Evolutionary conservation across 2,329 filamentous ascomycete species (phyloP).

Genomic region (Juglanconis juglandina): DNA sequence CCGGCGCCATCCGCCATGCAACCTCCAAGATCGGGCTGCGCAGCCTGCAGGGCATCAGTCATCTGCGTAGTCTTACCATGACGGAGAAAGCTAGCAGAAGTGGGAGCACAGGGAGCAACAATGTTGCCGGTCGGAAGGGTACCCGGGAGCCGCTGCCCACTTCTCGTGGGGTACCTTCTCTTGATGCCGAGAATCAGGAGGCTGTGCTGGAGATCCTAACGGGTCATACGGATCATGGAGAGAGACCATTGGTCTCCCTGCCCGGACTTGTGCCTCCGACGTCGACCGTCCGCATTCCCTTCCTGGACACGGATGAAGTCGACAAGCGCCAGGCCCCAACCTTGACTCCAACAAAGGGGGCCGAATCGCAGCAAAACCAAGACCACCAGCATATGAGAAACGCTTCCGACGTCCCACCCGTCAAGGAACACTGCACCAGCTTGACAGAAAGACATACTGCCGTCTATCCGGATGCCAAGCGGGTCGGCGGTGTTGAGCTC

Average conservation of each 20-base stretch:
- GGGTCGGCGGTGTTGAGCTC: background rate
- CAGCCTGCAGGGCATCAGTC: conserved; percentile 2
- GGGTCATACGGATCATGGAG: too few relatives aligned
- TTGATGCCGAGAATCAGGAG: background rate
- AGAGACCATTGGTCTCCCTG: background rate
- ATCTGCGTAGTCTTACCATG: background rate
- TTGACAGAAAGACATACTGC: background rate
- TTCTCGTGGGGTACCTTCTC: background rate
- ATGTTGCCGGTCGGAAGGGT: background rate
- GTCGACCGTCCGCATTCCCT: background rate
- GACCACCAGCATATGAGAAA: background rate
- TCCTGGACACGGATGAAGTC: background rate
- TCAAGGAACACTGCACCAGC: background rate
- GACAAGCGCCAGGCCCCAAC: background rate
- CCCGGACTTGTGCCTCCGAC: background rate
- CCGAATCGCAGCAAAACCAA: background rate
- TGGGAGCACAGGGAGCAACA: background rate
- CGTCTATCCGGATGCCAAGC: background rate
- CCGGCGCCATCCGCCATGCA: background rate
- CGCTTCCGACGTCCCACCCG: too few relatives aligned
- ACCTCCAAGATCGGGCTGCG: background rate
- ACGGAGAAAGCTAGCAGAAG: background rate
- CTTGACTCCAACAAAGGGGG: background rate
- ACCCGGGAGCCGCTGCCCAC: background rate
- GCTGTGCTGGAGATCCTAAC: background rate